Conservation (phyloP, 2,329 filamentous ascomycete species). For the Harringtonia lauricola region DNA sequence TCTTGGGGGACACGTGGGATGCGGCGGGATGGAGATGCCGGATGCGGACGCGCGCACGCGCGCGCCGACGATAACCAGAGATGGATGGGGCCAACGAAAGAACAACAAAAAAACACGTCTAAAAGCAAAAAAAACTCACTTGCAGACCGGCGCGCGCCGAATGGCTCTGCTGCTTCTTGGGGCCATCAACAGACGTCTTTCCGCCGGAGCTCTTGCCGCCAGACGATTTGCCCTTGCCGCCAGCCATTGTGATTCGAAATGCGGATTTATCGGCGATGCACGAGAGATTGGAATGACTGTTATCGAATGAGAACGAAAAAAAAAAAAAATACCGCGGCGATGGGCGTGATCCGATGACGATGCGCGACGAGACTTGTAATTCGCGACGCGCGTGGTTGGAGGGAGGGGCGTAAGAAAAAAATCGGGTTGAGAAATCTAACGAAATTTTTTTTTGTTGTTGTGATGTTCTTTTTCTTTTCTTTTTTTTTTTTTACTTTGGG, state of each 20-base stretch:
- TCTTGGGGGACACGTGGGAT: no score
- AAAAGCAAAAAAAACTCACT: slow-evolving; percentile 48
- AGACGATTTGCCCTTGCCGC: slow-evolving; percentile 87
- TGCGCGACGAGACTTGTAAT: no score
- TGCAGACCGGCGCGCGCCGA: slow-evolving; percentile 91
- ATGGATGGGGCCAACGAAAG: slow-evolving; percentile 12
- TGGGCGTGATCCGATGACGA: no score
- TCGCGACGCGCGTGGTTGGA: not conserved
- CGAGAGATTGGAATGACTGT: no score
- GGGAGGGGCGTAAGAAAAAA: slow-evolving; percentile 1
- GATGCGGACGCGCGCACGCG: no score
- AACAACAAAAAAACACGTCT: slow-evolving; percentile 13
- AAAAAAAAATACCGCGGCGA: no score
- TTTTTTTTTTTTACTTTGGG: not conserved
- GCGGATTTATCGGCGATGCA: no score
- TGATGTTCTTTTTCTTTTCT: not conserved
- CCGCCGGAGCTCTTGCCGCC: slow-evolving; percentile 82
- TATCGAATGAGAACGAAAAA: no score
- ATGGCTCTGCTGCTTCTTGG: slow-evolving; percentile 89
- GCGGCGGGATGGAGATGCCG: no score
- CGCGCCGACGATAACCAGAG: slow-evolving; percentile 9
- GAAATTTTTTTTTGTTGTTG: not conserved
- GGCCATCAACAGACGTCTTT: slow-evolving; percentile 55
- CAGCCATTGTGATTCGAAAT: slow-evolving; percentile 42
- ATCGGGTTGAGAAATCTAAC: not conserved